Percentiles rank a stretch among this genome's conserved stretches.
Conservation (phyloP, 2,329 filamentous ascomycete species). For the Arthrobotrys sphaeroides region DNA sequence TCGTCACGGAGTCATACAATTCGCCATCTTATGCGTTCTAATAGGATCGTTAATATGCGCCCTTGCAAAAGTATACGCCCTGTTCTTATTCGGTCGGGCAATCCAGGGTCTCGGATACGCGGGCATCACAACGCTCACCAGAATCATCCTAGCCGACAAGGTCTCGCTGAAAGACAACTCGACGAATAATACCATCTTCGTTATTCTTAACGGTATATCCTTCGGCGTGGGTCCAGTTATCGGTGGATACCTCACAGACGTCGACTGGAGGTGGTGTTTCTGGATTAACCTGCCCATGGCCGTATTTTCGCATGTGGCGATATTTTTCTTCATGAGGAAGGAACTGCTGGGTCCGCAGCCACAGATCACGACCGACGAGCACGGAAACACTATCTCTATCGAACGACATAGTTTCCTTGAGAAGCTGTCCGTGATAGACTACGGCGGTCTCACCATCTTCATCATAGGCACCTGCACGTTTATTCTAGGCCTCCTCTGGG, state of each 20-base stretch:
- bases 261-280: constrained; percentile 74
- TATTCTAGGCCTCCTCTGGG: constrained; percentile 69
- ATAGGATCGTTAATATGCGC: constrained; percentile 72
- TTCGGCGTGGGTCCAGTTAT: constrained; percentile 72
- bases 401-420: constrained; percentile 60
- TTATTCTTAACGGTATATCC: constrained; percentile 69
- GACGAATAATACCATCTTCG: constrained; percentile 71
- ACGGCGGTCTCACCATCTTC: constrained; percentile 69
- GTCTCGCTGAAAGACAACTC: constrained; percentile 71
- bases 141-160: constrained; percentile 72
- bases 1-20: constrained; percentile 69
- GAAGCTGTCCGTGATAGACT: constrained; percentile 68
- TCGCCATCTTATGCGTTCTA: constrained; percentile 68
- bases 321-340: constrained; percentile 69
- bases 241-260: constrained; percentile 64
- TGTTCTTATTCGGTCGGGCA: constrained; percentile 71
- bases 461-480: constrained; percentile 67
- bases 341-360: constrained; percentile 68
- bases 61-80: constrained; percentile 67
- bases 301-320: constrained; percentile 65
- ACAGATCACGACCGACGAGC: constrained; percentile 64
- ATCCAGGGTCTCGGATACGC: constrained; percentile 72
- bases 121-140: constrained; percentile 70
- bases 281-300: constrained; percentile 71
- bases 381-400: constrained; percentile 59